phyloP scores from a whole-genome alignment of 2,329 filamentous ascomycete genomes.

The Cryphonectria parasitica region DNA sequence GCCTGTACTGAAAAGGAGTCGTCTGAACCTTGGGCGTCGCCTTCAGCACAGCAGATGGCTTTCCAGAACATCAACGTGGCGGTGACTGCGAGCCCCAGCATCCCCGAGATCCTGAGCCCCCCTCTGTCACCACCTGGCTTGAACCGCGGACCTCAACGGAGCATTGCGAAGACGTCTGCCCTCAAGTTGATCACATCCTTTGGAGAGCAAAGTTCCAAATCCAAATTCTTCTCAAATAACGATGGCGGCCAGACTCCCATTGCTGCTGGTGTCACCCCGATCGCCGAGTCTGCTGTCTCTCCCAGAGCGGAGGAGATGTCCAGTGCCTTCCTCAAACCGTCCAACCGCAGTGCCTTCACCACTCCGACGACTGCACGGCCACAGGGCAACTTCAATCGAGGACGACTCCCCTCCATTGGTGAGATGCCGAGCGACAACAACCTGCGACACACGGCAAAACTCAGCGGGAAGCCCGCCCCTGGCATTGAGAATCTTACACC shows the following conservation, averaged over 20 bases:
- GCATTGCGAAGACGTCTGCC: conserved; percentile 78
- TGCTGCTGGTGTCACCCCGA: conserved; percentile 83
- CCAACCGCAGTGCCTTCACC: conserved; percentile 69
- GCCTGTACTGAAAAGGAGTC: conserved; percentile 87
- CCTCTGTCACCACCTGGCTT: conserved; percentile 74
- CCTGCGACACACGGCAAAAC: conserved; percentile 38
- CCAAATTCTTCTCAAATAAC: conserved; percentile 63
- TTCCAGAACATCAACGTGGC: conserved; percentile 48
- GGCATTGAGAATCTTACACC: conserved; percentile 22
- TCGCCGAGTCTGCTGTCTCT: conserved; percentile 77
- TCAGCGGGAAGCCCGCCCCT: conserved; percentile 23
- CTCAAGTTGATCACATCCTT: conserved; percentile 94
- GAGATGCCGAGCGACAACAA: conserved; percentile 57
- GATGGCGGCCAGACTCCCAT: conserved; percentile 73
- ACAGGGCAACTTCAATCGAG: conserved; percentile 60
- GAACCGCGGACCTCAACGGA: conserved; percentile 61
- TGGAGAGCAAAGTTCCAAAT: conserved; percentile 63
- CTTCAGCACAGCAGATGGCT: conserved; percentile 68
- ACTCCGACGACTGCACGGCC: conserved; percentile 71
- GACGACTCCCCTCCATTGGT: conserved; percentile 77
- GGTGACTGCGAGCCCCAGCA: conserved; percentile 46
- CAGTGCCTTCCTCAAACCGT: conserved; percentile 70
- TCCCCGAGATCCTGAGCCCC: conserved; percentile 68
- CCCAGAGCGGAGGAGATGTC: conserved; percentile 69
- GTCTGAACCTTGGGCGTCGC: conserved; percentile 85